Evolutionary conservation across 176 grass and related monocot genomes (phyloP), one percentile per base, ranked within the genome.

Genomic region (Carex littledalei): DNA sequence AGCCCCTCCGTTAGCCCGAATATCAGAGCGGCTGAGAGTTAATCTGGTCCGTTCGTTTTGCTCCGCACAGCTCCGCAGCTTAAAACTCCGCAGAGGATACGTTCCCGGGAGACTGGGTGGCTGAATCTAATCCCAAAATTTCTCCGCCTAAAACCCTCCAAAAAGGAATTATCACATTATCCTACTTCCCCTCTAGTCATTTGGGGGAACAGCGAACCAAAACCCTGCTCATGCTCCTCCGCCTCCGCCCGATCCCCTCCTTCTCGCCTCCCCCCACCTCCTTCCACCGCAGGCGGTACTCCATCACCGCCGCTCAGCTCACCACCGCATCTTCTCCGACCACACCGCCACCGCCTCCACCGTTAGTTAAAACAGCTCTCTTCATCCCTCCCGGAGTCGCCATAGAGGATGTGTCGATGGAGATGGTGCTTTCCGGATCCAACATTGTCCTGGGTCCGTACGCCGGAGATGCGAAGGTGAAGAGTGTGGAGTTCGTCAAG

Each of bases 361-460:
- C 80, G 1, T 68, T 88, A 20, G 70, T 89, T 21, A 71, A 78
- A 59, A 84, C 85, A 7, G 89, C 89, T 11, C 91, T 98, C 59
- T 98, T 98, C 56, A 84, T 98, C 22, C 90, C 96, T 9, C 96
- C 96, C 4, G 96, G 93, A 22, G 85, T 98, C 18, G 82, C 84
- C 16, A 37, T 32, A 21, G 88, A 85, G 41, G 88, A 85, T 43
- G 81, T 89, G 53, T 41, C 90, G 45, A 29, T 67, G n/a, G 93
- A 95, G 2, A 94, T 92, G 91, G 80, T 94, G 41, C 86, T 98
- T n/a, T 91, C 96, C 7, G 93, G 90, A 22, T 95, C 96, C 11
- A 95, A 98, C 85, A 95, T 98, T 61, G 91, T 98, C 43, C 85
- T 95, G 69, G 93, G 93, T 56, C 91, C 93, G 24, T 98, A 95